phyloP scores from a whole-genome alignment of 2,329 filamentous ascomycete species.

The Cercospora sojina region DNA sequence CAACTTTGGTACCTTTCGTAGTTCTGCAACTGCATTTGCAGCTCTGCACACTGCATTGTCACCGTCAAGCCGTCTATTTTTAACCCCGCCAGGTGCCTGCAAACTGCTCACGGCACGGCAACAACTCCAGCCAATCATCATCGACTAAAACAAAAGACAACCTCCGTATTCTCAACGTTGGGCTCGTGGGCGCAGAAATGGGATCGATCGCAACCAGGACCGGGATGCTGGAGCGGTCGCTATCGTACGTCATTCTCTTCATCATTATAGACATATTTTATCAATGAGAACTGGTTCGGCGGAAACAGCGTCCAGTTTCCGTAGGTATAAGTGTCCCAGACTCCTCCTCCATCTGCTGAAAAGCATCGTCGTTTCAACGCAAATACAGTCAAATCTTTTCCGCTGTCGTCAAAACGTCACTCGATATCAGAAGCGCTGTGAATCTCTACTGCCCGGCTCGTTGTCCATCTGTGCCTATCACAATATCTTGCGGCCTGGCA shows the following conservation, averaged over 20 bases:
- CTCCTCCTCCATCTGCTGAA: slow-evolving; percentile 1
- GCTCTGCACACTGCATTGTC: background rate
- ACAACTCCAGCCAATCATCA: slow-evolving; percentile 1
- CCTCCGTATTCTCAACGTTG: background rate
- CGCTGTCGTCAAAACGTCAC: background rate
- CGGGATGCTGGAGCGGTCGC: background rate
- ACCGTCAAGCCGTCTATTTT: background rate
- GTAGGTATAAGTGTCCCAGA: background rate
- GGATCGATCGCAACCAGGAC: background rate
- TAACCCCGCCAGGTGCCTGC: background rate
- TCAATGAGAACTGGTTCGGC: slow-evolving; percentile 4
- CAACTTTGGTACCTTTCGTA: background rate
- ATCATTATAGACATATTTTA: slow-evolving; percentile 9
- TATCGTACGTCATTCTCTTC: slow-evolving; percentile 6
- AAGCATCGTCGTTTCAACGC: background rate
- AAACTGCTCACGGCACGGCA: background rate
- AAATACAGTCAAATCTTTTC: background rate
- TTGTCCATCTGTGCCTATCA: background rate
- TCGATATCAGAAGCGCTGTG: background rate
- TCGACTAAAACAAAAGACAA: background rate
- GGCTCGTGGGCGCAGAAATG: background rate
- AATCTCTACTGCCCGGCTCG: background rate
- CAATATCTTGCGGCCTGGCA: background rate
- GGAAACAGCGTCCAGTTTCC: background rate
- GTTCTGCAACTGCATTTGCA: background rate